Percentiles rank a stretch among this genome's conserved stretches.
Evolutionary conservation across 2,329 filamentous ascomycete genomes (phyloP).

Genomic region (Talaromyces pinophilus): DNA sequence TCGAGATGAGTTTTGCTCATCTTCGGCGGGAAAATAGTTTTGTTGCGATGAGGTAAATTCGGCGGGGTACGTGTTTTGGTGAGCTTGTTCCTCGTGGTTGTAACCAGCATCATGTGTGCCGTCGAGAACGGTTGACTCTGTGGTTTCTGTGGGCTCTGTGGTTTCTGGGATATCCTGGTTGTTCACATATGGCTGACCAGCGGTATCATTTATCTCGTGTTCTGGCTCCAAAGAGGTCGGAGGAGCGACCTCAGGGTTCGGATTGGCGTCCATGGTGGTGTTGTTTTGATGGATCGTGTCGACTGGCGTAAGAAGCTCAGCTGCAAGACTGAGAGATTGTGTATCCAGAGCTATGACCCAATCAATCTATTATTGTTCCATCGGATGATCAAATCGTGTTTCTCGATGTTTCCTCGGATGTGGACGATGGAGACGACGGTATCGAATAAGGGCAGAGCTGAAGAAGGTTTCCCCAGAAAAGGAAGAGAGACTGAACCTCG

Average conservation of each 20-base stretch:
- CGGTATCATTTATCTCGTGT: background rate
- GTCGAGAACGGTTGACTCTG: conserved; percentile 15
- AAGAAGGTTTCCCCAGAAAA: background rate
- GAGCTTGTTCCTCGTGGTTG: conserved; percentile 50
- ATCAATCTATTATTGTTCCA: background rate
- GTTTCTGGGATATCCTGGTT: conserved; percentile 10
- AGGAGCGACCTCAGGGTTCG: conserved; percentile 16
- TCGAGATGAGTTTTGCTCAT: conserved; percentile 48
- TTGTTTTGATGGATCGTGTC: conserved; percentile 1
- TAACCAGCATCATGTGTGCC: conserved; percentile 40
- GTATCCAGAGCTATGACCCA: background rate
- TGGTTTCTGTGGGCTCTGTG: conserved; percentile 6
- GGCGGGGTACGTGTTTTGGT: conserved; percentile 39
- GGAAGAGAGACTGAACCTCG: background rate
- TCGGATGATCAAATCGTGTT: background rate
- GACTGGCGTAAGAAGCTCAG: background rate
- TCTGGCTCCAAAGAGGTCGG: conserved; percentile 2
- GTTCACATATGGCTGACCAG: background rate
- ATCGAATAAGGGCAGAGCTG: background rate
- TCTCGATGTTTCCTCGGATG: background rate
- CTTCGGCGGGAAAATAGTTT: conserved; percentile 46
- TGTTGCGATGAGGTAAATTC: conserved; percentile 44
- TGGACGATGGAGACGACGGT: background rate
- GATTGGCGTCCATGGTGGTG: conserved; percentile 19
- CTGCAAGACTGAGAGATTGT: background rate